Conservation (phyloP, 179 eudicot species). For the Spergularia azorica region DNA sequence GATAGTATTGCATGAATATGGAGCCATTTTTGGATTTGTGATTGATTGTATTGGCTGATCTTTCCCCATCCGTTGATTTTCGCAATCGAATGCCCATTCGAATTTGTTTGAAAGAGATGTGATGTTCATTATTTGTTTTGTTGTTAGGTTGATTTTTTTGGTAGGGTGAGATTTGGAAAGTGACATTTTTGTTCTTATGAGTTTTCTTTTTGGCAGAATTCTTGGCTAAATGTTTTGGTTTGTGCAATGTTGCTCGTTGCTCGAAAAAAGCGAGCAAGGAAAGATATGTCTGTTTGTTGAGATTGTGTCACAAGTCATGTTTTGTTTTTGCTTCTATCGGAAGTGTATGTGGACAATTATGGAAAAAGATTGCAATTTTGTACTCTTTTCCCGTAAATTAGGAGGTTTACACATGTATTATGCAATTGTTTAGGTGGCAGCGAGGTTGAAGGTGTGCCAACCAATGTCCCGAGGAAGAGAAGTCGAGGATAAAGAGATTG, state of each 20-base stretch:
- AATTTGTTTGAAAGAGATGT: background rate
- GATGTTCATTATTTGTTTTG: background rate
- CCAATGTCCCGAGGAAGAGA: constrained; percentile 30
- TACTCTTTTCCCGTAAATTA: background rate
- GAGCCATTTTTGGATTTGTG: background rate
- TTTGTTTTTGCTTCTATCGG: background rate
- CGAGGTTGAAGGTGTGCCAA: background rate
- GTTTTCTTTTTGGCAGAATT: too few relatives aligned
- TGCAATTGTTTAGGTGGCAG: constrained; percentile 18
- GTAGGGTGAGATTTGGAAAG: background rate
- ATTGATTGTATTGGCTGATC: constrained; percentile 5
- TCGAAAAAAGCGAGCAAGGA: too few relatives aligned
- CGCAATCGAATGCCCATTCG: background rate
- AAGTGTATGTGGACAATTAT: background rate
- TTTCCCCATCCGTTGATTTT: background rate
- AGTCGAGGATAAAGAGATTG: constrained; percentile 9
- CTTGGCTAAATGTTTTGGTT: too few relatives aligned
- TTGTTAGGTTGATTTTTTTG: background rate
- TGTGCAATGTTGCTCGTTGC: too few relatives aligned
- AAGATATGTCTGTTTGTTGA: too few relatives aligned
- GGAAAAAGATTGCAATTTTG: background rate
- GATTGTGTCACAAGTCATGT: too few relatives aligned
- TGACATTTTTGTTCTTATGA: background rate
- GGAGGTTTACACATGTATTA: background rate
- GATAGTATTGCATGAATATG: background rate